Evolutionary conservation across 352 stramenopile species (phyloP).

Genomic region (Phytopythium chamaehyphon): DNA sequence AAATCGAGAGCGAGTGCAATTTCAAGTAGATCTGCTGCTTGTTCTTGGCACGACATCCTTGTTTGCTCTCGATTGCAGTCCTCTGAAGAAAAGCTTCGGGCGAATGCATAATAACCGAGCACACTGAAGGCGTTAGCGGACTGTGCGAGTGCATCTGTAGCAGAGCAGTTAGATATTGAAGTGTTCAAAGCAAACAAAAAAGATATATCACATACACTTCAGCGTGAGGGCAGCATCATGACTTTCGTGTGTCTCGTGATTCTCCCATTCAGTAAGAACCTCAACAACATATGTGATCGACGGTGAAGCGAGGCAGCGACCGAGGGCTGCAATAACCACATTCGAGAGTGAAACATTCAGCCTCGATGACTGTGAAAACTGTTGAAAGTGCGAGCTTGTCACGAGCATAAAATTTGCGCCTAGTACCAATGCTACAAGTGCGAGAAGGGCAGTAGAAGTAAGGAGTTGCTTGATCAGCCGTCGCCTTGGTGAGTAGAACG

Average conservation of each 20-base stretch:
- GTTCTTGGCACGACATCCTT: slow-evolving; percentile 29
- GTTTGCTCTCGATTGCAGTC: slow-evolving; percentile 10
- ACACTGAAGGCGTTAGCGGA: slow-evolving; percentile 58
- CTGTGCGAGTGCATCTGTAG: slow-evolving; percentile 47
- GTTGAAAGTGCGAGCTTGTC: slow-evolving; percentile 25
- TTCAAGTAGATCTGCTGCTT: slow-evolving; percentile 45
- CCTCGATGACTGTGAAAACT: slow-evolving; percentile 9
- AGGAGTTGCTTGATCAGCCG: slow-evolving; percentile 23
- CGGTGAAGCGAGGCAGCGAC: slow-evolving; percentile 12
- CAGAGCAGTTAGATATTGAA: slow-evolving; percentile 2
- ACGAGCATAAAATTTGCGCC: slow-evolving; percentile 30
- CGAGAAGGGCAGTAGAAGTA: slow-evolving; percentile 19
- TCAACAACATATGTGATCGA: slow-evolving; percentile 32
- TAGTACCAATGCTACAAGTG: slow-evolving; percentile 21
- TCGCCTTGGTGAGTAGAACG: slow-evolving; percentile 30
- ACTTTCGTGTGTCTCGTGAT: slow-evolving; percentile 59
- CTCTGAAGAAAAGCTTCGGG: slow-evolving; percentile 18
- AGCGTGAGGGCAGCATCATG: slow-evolving; percentile 74
- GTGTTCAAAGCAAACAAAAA: not conserved
- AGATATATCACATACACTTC: slow-evolving; percentile 42
- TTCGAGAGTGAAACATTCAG: slow-evolving; percentile 27
- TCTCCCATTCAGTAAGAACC: slow-evolving; percentile 65
- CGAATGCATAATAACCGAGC: slow-evolving; percentile 52
- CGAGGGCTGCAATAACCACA: slow-evolving; percentile 22
- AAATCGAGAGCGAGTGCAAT: slow-evolving; percentile 47